A percentile compares a stretch with the other conserved stretches of the same genome.
phyloP scores from a whole-genome alignment of 768 basidiomycete species.

The Agrocybe pediades region DNA sequence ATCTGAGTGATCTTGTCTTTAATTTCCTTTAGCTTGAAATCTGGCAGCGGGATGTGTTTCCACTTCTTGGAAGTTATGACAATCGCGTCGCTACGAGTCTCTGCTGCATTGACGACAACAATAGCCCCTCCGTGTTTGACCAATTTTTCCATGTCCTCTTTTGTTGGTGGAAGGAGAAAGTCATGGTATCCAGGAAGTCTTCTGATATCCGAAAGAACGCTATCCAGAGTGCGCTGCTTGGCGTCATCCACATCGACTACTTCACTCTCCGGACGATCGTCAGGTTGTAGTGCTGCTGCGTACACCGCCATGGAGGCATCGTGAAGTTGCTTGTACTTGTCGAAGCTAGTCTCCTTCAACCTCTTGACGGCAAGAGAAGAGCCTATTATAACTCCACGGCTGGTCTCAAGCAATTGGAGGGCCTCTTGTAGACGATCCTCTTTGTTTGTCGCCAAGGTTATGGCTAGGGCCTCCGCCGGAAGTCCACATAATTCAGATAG shows the following conservation, averaged over 20 bases:
- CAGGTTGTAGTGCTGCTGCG: background rate
- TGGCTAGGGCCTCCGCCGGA: background rate
- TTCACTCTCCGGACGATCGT: too few relatives aligned
- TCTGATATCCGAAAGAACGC: background rate
- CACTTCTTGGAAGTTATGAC: background rate
- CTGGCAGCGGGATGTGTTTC: background rate
- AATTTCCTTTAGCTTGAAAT: background rate
- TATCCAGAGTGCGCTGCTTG: background rate
- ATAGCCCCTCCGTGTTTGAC: background rate
- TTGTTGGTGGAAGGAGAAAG: background rate
- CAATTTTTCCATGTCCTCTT: background rate
- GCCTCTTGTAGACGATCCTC: background rate
- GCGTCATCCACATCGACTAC: too few relatives aligned
- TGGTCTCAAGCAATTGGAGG: background rate
- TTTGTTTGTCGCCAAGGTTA: background rate
- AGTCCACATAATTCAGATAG: background rate
- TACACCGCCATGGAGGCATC: background rate
- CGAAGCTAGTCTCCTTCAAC: background rate
- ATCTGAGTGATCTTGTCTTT: background rate
- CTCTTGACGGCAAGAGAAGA: background rate
- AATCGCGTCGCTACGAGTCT: background rate
- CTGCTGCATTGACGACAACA: background rate
- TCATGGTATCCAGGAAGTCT: background rate
- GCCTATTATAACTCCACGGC: background rate
- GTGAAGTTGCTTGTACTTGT: background rate